Base-by-base conservation (phyloP, 352 stramenopile genomes). In the Phytophthora litchii region DNA sequence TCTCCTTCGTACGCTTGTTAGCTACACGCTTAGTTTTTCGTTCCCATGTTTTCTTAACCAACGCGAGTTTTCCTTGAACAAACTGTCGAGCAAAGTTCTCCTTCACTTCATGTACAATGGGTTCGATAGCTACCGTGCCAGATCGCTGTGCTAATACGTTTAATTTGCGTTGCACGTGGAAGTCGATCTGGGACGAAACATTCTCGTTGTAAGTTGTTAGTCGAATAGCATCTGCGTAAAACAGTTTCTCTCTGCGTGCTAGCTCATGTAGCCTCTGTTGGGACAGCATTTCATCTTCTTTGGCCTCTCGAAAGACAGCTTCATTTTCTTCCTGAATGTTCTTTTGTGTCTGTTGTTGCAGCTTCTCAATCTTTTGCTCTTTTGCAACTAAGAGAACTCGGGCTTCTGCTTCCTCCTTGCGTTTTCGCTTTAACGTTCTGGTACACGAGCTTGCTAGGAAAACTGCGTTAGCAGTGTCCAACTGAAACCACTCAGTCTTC, bases 21-120 rank as follows among this genome's bases (percentile, higher is more conserved):
- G 51, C 50, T 0, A 89, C 55, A 0, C 80, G 78, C 10, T 72
- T 76, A 6, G 77, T 78, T 57, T 89, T 89, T 14, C 84, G 52
- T 41, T 86, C 68, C 84, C 84, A 93, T 0, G 80, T 91, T 37
- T 93, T 93, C 38, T 67, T 74, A 3, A 86, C 67, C 6, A 92
- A 46, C 1, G 81, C 73, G 0, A 93, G 36, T 32, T 81, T 73
- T 0, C 82, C 76, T 20, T 79, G 60, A 1, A 89, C 74, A 37
- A 78, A 91, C n/a, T 82, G 70, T 12, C 45, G 34, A 0, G 79
- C 80, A 60, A 80, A 93, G 3, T 62, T 68, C 23, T 83, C 67
- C 45, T 89, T 90, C 0, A 80, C 67, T 14, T 80, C 55, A n/a
- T 41, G 52, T 0, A 76, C 17, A 1, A 86, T 50, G 0, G 54